Base-by-base conservation (phyloP, 176 grass and related monocot species). In the Juncus inflexus region DNA sequence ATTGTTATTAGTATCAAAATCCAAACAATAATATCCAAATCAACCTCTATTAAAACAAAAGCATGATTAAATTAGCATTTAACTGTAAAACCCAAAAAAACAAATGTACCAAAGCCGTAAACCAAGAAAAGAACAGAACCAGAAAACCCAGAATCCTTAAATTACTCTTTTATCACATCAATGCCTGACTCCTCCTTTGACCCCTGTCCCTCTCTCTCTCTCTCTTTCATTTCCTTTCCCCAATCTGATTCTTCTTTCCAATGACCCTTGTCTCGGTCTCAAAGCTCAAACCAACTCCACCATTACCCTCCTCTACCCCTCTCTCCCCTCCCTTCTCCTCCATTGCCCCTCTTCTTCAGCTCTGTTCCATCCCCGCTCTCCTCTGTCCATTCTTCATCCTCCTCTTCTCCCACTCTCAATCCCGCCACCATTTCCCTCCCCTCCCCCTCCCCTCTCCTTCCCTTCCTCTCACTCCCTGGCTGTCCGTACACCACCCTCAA, bases 401-500 rank as follows among this genome's bases (percentile, higher is more conserved):
- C 55, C 74, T 67, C 42, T 6, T 67, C 42, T n/a, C 42, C 16
- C 61, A 66, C 47, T 78, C 54, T 7, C 66, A 62, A 60, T 9
- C 43, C 51, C 61, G 50, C 52, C 58, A 55, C 39, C 4, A 53
- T 51, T 14, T 54, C 16, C 0, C 36, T 6, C 4, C 50, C 14
- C 3, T 42, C 35, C 5, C n/a, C 37, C 7, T 8, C 10, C 5
- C 43, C 12, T 3, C 37, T 42, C 47, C 13, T 2, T 13, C 6
- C 7, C 7, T 12, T 36, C 6, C 14, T 16, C 1, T 41, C 40
- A 14, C 38, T 54, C 38, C 74, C 3, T 92, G 94, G 94, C 84
- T 99, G 52, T 78, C 94, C 40, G 75, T 83, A 40, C 75, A 82
- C 6, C 28, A 41, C 42, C 36, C 50, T 5, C 51, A 71, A 15